Evolutionary conservation across 116 monocot genomes (phyloP), one percentile per base, ranked within the genome.

Genomic region (Papilionanthe hybrid): DNA sequence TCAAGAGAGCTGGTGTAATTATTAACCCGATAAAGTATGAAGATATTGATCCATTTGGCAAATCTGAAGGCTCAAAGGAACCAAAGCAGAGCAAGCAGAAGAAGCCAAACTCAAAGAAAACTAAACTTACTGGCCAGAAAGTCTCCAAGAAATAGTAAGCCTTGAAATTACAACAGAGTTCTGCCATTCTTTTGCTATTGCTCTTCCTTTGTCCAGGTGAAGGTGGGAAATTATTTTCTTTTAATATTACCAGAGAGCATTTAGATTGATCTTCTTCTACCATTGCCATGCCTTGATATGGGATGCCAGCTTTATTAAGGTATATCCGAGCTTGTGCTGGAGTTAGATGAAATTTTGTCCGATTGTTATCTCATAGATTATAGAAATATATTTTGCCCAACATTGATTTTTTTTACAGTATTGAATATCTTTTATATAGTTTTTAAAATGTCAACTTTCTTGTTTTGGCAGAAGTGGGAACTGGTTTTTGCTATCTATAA

Each of bases 21-120:
- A 92, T 96, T 57, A 86, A 93, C 73, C 96, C 96, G 12, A 96
- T 96, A 30, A 86, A 89, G 79, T 96, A 83, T 82, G 90, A 89
- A 79, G 96, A 93, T 81, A 89, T 93, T 11, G 86, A 92, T 74
- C 90, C 90, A 23, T 56, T 86, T 69, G 90, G 90, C 37, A 96
- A 92, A 30, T 43, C 74, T 12, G 88, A 86, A 53, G 85, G 88
- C 72, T 86, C 86, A 23, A 50, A 75, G 73, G 73, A 20, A 75
- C 42, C 87, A 82, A 80, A 47, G 25, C 48, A 83, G 63, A 76
- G 77, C 15, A 77, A 77, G 10, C 85, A 88, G 50, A 92, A 88
- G 57, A 90, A 87, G 42, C 18, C 28, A 48, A 90, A 86, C 12
- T 1, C 79, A 47, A 87, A 83, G 82, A 86, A 80, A 67, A 15